Evolutionary conservation across 164 flowering plant species (phyloP).

Genomic region (Annona cherimola): DNA sequence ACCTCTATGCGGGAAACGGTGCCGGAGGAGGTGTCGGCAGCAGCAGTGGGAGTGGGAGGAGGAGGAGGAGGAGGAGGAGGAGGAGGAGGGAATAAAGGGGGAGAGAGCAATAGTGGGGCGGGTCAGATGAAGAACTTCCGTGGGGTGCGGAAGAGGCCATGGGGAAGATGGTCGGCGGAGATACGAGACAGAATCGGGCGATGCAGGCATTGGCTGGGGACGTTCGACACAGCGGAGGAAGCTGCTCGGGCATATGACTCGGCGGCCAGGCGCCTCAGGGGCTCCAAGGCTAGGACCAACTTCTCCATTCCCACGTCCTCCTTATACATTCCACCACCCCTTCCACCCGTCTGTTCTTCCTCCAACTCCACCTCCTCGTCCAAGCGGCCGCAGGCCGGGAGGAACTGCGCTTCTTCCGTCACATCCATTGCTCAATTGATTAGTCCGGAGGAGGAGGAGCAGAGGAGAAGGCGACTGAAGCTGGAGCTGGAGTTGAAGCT

Average conservation of each 20-base stretch:
- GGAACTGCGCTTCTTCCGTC: slow-evolving; percentile 40
- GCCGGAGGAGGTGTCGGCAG: background rate
- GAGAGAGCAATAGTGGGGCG: background rate
- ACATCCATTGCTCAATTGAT: slow-evolving; percentile 56
- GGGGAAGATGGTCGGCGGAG: slow-evolving; percentile 98
- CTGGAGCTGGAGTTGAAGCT: slow-evolving; percentile 45
- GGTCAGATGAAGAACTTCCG: slow-evolving; percentile 42
- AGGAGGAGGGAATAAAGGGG: background rate
- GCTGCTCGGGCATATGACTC: slow-evolving; percentile 91
- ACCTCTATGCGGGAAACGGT: background rate
- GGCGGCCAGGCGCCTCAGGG: slow-evolving; percentile 77
- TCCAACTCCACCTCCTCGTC: slow-evolving; percentile 10
- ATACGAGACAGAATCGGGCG: slow-evolving; percentile 79
- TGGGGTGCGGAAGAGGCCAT: slow-evolving; percentile 85
- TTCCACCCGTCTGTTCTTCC: slow-evolving; percentile 8
- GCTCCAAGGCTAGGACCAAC: slow-evolving; percentile 78
- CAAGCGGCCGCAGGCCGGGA: slow-evolving; percentile 4
- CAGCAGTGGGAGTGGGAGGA: background rate
- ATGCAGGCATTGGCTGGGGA: slow-evolving; percentile 93
- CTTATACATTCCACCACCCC: slow-evolving; percentile 20
- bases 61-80: background rate
- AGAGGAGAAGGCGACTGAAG: slow-evolving; percentile 3
- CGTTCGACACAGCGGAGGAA: slow-evolving; percentile 89
- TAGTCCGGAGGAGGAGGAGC: slow-evolving; percentile 1
- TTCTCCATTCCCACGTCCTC: slow-evolving; percentile 43